Conservation (phyloP, 73 alveolate species). For the Symbiodinium natans region DNA sequence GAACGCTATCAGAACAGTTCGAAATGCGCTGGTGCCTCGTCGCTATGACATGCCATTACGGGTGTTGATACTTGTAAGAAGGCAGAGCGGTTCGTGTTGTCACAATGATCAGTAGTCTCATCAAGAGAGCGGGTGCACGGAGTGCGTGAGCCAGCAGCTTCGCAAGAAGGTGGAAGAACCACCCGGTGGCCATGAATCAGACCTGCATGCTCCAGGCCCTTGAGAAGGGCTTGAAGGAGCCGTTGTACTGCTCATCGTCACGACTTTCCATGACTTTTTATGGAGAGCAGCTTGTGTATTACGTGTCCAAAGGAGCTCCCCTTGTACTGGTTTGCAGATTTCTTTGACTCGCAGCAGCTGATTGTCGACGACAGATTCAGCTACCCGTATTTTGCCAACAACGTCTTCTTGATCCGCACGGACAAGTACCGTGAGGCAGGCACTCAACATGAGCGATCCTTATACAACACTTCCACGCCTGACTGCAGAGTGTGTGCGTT, state of each 20-base stretch:
- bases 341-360: background rate
- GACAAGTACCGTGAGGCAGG: slow-evolving; percentile 22
- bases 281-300: background rate
- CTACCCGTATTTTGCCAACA: slow-evolving; percentile 66
- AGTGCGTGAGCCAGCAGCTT: background rate
- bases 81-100: too few relatives aligned
- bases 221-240: slow-evolving; percentile 28
- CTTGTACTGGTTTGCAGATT: background rate
- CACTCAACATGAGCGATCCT: too few relatives aligned
- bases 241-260: too few relatives aligned
- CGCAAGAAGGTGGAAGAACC: slow-evolving; percentile 35
- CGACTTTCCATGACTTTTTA: background rate
- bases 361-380: slow-evolving; percentile 22
- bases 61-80: too few relatives aligned
- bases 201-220: slow-evolving; percentile 52
- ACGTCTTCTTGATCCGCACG: slow-evolving; percentile 56
- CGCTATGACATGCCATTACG: too few relatives aligned
- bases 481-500: background rate
- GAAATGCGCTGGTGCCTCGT: slow-evolving; percentile 16
- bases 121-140: background rate
- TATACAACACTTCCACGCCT: too few relatives aligned
- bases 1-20: slow-evolving; percentile 4
- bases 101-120: background rate
- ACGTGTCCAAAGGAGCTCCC: background rate
- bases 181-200: slow-evolving; percentile 54